These are phyloP conservation scores for Pyrenochaeta sp. DNA, from an alignment of 2,329 filamentous ascomycete species.

Conservation along the genomic window DNA sequence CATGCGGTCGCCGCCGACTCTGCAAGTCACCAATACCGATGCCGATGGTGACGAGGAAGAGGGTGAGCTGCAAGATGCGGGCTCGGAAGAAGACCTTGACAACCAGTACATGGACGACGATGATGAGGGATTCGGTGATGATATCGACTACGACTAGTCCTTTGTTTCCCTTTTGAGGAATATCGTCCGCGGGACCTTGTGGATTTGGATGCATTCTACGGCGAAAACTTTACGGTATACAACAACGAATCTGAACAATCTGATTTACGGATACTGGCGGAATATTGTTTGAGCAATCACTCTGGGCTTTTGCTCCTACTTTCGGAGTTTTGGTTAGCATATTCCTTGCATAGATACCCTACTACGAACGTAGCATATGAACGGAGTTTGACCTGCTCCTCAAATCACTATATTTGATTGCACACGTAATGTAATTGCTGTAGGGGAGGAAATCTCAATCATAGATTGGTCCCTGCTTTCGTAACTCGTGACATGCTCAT, in stretches of 20 bases:
- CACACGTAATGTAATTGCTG: conserved; percentile 10
- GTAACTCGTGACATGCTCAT: conserved; percentile 39
- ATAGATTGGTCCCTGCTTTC: conserved; percentile 46
- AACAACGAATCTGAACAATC: neutral
- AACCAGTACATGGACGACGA: conserved; percentile 54
- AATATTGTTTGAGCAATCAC: neutral
- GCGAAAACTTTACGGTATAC: neutral
- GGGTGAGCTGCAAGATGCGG: conserved; percentile 45
- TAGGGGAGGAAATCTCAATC: conserved; percentile 49
- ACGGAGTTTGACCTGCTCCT: conserved; percentile 11
- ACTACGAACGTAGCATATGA: conserved; percentile 16
- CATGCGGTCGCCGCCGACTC: conserved; percentile 13
- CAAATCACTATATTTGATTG: neutral
- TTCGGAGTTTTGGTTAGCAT: conserved; percentile 2
- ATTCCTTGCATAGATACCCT: conserved; percentile 23
- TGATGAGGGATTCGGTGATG: conserved; percentile 54
- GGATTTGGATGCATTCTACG: neutral
- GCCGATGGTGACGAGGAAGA: conserved; percentile 34
- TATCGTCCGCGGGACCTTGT: neutral
- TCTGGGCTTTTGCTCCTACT: neutral
- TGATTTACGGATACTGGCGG: neutral
- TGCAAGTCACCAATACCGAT: conserved; percentile 20
- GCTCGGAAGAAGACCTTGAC: conserved; percentile 51
- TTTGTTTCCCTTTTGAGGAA: neutral
- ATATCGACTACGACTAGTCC: conserved; percentile 41